Percentiles rank a stretch among this genome's conserved stretches.
Conservation (phyloP, 1,284 basidiomycete species). For the Sutorius eximius region DNA sequence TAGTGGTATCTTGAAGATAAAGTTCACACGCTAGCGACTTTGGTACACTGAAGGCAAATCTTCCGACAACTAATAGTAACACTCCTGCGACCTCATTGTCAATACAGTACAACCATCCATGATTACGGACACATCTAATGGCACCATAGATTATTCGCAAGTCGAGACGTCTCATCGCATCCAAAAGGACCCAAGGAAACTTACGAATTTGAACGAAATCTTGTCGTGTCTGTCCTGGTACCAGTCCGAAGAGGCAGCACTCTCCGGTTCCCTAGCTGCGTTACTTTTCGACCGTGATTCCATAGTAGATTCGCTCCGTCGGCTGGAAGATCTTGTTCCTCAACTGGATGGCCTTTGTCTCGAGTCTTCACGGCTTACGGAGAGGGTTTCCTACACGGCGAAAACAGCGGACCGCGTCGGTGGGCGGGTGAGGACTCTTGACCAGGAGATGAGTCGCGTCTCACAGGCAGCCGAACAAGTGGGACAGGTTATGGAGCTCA, state of each 20-base stretch:
- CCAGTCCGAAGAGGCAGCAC: constrained; percentile 74
- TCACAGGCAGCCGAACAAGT: constrained; percentile 84
- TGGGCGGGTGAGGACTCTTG: constrained; percentile 81
- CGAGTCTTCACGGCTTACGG: constrained; percentile 60
- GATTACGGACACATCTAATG: constrained; percentile 8
- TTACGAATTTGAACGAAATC: constrained; percentile 67
- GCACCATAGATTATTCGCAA: constrained; percentile 10
- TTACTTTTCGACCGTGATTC: constrained; percentile 71
- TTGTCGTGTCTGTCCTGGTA: constrained; percentile 70
- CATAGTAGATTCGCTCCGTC: constrained; percentile 62
- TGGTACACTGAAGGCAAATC: not conserved
- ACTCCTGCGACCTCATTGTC: not conserved
- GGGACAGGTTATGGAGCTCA: constrained; percentile 85
- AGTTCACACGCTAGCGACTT: not conserved
- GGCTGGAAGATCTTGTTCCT: constrained; percentile 64
- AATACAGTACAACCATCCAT: constrained; percentile 6
- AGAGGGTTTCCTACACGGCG: constrained; percentile 67
- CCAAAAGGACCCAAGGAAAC: constrained; percentile 45
- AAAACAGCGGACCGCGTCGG: constrained; percentile 89
- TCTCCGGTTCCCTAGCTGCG: constrained; percentile 75
- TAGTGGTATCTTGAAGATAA: no score
- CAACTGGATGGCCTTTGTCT: constrained; percentile 60
- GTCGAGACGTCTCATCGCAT: constrained; percentile 7
- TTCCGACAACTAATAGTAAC: not conserved
- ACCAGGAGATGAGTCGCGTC: constrained; percentile 89